These are phyloP conservation scores for Phytophthora foliorum DNA, from an alignment of 352 stramenopile genomes.

Conservation along the genomic window DNA sequence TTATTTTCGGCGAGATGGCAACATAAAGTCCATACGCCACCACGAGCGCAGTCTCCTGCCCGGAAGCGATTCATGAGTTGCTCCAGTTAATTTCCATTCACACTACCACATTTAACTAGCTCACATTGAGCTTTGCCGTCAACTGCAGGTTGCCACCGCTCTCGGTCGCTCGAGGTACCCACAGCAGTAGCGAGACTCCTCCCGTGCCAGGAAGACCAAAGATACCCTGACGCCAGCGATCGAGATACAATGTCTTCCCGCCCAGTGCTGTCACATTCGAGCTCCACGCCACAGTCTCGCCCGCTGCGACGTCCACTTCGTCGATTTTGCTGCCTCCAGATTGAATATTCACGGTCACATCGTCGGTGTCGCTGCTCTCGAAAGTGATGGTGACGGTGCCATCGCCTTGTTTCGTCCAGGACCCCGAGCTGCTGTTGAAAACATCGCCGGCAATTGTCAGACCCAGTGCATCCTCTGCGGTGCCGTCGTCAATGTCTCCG, in stretches of 20 bases:
- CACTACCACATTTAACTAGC: neutral
- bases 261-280: conserved; percentile 4
- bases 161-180: conserved; percentile 28
- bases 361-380: conserved; percentile 6
- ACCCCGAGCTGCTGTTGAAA: neutral
- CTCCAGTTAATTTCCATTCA: too few relatives aligned
- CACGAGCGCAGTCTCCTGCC: too few relatives aligned
- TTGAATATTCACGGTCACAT: conserved; percentile 18
- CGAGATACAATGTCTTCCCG: conserved; percentile 12
- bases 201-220: conserved; percentile 10
- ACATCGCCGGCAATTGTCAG: neutral
- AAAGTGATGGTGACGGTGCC: conserved; percentile 8
- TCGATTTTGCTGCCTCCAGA: conserved; percentile 12
- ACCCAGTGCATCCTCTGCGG: conserved; percentile 32
- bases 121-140: conserved; percentile 5
- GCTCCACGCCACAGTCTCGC: neutral
- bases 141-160: neutral
- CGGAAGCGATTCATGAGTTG: too few relatives aligned
- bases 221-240: conserved; percentile 13
- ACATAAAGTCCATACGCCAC: too few relatives aligned
- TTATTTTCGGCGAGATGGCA: too few relatives aligned
- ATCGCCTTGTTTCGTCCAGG: conserved; percentile 11
- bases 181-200: conserved; percentile 24
- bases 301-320: conserved; percentile 5
- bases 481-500: conserved; percentile 51